phyloP scores from a whole-genome alignment of 2,329 filamentous ascomycete species.

The Metarhizium rileyi region DNA sequence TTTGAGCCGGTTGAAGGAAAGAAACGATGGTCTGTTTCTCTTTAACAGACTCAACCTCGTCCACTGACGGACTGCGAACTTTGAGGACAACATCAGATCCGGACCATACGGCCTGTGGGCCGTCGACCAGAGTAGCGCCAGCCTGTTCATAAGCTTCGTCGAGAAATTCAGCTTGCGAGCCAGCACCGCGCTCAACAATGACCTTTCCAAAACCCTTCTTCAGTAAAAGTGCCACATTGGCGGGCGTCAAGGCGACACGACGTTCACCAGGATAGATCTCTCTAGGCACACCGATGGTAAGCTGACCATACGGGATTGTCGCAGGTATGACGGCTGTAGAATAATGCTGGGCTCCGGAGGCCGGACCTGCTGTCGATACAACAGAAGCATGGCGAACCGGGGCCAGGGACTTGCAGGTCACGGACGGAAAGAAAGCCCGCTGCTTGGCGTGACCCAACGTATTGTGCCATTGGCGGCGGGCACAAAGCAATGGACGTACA shows the following conservation, averaged over 20 bases:
- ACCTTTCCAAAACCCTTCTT: conserved; percentile 78
- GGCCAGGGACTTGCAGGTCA: conserved; percentile 22
- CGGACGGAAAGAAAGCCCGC: conserved; percentile 17
- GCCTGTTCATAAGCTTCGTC: conserved; percentile 69
- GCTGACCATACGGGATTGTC: conserved; percentile 55
- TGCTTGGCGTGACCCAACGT: conserved; percentile 20
- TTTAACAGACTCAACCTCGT: conserved; percentile 59
- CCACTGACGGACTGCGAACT: conserved; percentile 63
- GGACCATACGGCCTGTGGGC: conserved; percentile 57
- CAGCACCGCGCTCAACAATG: conserved; percentile 73
- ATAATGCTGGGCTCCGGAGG: conserved; percentile 20
- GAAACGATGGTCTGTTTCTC: conserved; percentile 68
- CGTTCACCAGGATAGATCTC: conserved; percentile 73
- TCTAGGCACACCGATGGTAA: conserved; percentile 69
- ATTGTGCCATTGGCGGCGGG: conserved; percentile 30
- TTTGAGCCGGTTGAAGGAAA: conserved; percentile 75
- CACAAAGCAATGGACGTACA: conserved; percentile 11
- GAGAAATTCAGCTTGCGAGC: conserved; percentile 63
- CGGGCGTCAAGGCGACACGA: conserved; percentile 74
- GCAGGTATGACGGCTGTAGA: conserved; percentile 31
- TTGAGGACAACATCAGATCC: conserved; percentile 74
- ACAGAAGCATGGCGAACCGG: conserved; percentile 31
- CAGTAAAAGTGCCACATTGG: conserved; percentile 70
- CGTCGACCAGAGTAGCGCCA: conserved; percentile 67
- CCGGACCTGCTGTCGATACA: conserved; percentile 13